A percentile compares a stretch with the other conserved stretches of the same genome.
Conservation (phyloP, 2,329 filamentous ascomycete species). For the Fusarium haematococcum region DNA sequence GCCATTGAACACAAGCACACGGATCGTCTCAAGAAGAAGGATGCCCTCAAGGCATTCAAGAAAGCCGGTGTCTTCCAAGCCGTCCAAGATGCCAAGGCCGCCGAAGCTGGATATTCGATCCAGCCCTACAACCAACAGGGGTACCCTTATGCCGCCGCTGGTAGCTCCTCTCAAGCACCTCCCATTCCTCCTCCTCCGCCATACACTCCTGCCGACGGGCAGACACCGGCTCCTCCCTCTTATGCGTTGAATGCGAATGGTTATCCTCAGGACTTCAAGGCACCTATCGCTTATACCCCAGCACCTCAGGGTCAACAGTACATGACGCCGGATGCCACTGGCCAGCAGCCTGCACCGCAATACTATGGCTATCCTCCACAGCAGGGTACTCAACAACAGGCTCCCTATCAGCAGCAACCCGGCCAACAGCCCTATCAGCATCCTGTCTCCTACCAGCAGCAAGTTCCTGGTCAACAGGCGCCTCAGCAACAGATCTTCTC, state of each 20-base stretch:
- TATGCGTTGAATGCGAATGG: constrained; percentile 3
- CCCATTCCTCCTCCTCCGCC: constrained; percentile 29
- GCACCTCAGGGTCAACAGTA: not conserved
- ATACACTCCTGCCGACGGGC: constrained; percentile 13
- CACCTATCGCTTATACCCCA: not conserved
- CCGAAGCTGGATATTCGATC: constrained; percentile 38
- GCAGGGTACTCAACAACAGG: not conserved
- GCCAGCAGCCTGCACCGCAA: constrained; percentile 5
- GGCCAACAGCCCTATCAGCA: not conserved
- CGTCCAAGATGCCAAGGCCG: constrained; percentile 45
- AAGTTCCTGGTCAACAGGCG: not conserved
- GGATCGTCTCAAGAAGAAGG: constrained; percentile 50
- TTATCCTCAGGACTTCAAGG: constrained; percentile 23
- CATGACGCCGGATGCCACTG: not conserved
- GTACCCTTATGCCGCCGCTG: constrained; percentile 1
- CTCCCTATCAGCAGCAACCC: not conserved
- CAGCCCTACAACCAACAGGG: constrained; percentile 32
- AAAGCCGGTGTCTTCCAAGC: constrained; percentile 49
- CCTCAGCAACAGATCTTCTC: not conserved
- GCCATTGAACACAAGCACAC: constrained; percentile 52
- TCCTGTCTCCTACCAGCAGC: not conserved
- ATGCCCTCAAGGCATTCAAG: constrained; percentile 48
- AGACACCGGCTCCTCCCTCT: not conserved
- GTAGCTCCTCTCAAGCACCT: constrained; percentile 9
- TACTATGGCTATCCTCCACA: constrained; percentile 4